Evolutionary conservation across 73 alveolate species (phyloP), one percentile per base, ranked within the genome.

Genomic region (Halteria grandinella): DNA sequence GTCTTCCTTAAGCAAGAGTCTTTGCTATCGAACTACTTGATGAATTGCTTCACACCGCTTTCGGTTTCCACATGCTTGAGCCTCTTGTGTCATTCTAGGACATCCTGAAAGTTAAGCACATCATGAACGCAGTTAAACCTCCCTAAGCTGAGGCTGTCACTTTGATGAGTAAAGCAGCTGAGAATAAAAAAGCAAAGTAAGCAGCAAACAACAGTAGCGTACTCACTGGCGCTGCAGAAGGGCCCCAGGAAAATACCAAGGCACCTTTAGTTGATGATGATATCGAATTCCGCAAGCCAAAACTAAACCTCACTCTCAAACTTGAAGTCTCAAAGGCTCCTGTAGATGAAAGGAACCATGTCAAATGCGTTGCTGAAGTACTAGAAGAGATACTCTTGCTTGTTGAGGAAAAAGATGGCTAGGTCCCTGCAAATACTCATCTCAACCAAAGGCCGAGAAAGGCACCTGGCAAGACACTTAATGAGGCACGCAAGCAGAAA

Each of bases 321-420:
- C 25, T 66, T 15, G 80, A 66, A 66, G 80, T 66, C 28, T 54
- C 80, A 6, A 20, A 66, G 29, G 43, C 23, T 24, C 80, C 80
- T 11, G 27, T 66, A 2, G 47, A 45, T n/a, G 75, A 77, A 23
- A 49, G 89, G 45, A 57, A 74, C 6, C 83, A 72, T 34, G 82
- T 62, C 0, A 27, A 75, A 58, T 90, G 70, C 39, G 81, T 52
- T 7, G 89, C 87, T 14, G 91, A 86, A 59, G 52, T 51, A 0
- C 31, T 86, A n/a, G 90, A 86, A 63, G 89, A 76, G 39, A 79
- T 78, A 31, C 87, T 86, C 27, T 18, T 54, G 32, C 79, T 86
- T 11, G 52, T 62, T 0, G 83, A 72, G n/a, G n/a, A n/a, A n/a
- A n/a, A 24, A 69, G 73, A 49, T 82, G 87, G 14, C 28, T 48